Percentiles rank a stretch among this genome's conserved stretches.
Evolutionary conservation across 2,329 filamentous ascomycete genomes (phyloP).

Genomic region (Botryotinia convoluta): DNA sequence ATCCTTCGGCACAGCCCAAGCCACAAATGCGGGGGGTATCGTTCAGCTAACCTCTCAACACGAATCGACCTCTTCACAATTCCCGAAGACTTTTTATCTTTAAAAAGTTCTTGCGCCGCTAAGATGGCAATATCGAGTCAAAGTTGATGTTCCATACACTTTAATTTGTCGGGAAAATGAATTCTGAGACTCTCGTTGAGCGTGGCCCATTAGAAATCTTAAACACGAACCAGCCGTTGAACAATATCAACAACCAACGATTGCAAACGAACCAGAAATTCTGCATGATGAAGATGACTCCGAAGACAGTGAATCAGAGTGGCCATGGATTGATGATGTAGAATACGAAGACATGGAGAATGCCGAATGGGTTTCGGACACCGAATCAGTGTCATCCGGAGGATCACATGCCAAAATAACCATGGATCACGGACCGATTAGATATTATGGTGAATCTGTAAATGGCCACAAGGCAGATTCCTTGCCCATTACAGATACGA

Average conservation of each 20-base stretch:
- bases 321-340: neutral
- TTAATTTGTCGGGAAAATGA: neutral
- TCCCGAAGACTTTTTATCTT: neutral
- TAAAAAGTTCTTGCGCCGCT: neutral
- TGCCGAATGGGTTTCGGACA: neutral
- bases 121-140: rapidly evolving
- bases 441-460: neutral
- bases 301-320: neutral
- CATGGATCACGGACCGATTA: rapidly evolving
- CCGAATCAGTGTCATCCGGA: neutral
- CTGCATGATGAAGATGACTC: neutral
- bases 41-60: neutral
- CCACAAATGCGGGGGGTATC: neutral
- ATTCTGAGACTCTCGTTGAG: neutral
- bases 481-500: neutral
- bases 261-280: neutral
- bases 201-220: neutral
- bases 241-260: neutral
- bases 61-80: rapidly evolving
- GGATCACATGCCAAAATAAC: neutral
- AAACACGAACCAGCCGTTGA: neutral
- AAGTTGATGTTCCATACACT: neutral
- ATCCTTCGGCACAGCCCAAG: neutral
- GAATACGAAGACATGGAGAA: neutral
- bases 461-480: neutral